Conservation (phyloP, 805 yeast species). For the Myxozyma geophila region DNA sequence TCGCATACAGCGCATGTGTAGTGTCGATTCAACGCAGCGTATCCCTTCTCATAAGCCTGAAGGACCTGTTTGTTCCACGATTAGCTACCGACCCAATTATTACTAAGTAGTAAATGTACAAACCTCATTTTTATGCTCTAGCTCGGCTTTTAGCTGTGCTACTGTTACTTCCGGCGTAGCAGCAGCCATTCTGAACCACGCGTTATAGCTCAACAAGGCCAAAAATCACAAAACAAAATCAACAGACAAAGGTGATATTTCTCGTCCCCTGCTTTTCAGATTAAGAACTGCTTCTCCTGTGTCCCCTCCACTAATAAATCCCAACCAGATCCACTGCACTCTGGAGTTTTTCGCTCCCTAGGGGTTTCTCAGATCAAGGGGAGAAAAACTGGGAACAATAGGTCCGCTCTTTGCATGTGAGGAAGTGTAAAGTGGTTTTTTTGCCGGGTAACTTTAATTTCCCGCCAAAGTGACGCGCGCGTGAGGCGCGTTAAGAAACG, state of each 20-base stretch:
- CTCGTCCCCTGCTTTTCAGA: neutral
- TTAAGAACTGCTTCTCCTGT: too few relatives aligned
- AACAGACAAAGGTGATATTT: neutral
- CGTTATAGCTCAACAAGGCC: neutral
- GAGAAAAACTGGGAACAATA: too few relatives aligned
- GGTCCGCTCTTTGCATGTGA: too few relatives aligned
- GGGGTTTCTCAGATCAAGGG: too few relatives aligned
- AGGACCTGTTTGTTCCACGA: slow-evolving; percentile 11
- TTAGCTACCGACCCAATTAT: neutral
- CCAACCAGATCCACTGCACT: too few relatives aligned
- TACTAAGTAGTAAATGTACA: neutral
- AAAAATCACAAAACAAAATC: neutral
- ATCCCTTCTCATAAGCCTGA: slow-evolving; percentile 11
- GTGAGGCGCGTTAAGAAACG: too few relatives aligned
- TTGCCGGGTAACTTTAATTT: too few relatives aligned
- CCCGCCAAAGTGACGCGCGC: too few relatives aligned
- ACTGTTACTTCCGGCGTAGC: neutral
- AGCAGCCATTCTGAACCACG: neutral
- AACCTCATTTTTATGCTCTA: slow-evolving; percentile 30
- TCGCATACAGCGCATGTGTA: slow-evolving; percentile 29
- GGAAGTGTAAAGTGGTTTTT: too few relatives aligned
- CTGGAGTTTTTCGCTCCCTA: too few relatives aligned
- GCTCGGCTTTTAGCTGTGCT: slow-evolving; percentile 18
- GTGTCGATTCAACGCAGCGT: slow-evolving; percentile 2
- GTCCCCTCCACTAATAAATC: too few relatives aligned